These are phyloP conservation scores for Boehmeria nivea DNA, from an alignment of 306 rosid species.

Conservation along the genomic window DNA sequence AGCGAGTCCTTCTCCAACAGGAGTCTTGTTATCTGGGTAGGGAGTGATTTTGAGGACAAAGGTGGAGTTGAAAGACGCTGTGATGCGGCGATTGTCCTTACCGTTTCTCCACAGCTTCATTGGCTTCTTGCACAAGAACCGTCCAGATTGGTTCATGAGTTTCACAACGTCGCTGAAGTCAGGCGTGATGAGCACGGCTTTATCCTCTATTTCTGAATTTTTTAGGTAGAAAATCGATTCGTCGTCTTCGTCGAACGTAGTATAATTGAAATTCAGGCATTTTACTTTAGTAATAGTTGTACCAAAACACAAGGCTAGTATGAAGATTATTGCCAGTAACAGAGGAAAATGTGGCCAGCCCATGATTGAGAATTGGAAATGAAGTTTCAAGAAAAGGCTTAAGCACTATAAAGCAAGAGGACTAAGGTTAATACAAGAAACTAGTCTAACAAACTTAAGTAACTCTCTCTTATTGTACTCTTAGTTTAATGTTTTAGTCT, in stretches of 20 bases:
- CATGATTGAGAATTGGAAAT: too few species aligned
- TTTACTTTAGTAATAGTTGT: slow-evolving; percentile 2
- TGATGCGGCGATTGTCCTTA: not conserved
- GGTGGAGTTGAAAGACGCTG: slow-evolving; percentile 27
- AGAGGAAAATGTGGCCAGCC: too few species aligned
- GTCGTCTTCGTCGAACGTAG: not conserved
- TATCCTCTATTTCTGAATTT: not conserved
- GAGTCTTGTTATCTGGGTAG: not conserved
- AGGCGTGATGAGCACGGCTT: slow-evolving; percentile 30
- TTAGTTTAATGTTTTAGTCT: too few species aligned
- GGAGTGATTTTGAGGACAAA: slow-evolving; percentile 22
- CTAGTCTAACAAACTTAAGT: too few species aligned
- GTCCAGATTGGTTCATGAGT: slow-evolving; percentile 19
- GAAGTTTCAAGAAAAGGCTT: too few species aligned
- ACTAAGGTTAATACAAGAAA: too few species aligned
- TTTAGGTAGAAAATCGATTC: not conserved
- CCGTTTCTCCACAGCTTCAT: slow-evolving; percentile 18
- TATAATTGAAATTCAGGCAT: slow-evolving; percentile 24
- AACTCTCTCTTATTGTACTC: too few species aligned
- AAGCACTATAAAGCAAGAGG: too few species aligned
- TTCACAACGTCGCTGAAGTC: not conserved
- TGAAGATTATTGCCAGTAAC: too few species aligned
- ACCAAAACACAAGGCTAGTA: too few species aligned
- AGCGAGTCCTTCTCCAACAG: slow-evolving; percentile 40
- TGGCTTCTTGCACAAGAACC: slow-evolving; percentile 13